Conservation (phyloP, 441 rosid genomes). For the Erysimum pusillum region DNA sequence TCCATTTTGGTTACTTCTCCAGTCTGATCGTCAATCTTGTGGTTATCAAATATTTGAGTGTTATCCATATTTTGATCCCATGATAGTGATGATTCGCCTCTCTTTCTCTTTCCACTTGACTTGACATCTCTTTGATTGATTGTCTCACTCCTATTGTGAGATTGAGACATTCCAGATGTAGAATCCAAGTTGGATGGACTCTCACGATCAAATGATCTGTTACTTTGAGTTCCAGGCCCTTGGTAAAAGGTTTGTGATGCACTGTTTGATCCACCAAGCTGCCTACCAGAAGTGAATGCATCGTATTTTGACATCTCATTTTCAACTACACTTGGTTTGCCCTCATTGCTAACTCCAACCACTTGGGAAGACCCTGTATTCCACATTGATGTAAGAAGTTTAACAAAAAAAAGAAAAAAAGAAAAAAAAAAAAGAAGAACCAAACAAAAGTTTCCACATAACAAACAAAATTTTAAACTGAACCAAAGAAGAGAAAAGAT, state of each 20-base stretch:
- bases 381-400: slow-evolving; percentile 30
- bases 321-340: slow-evolving; percentile 65
- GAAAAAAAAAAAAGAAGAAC: slow-evolving; percentile 21
- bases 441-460: background rate
- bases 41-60: slow-evolving; percentile 60
- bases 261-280: slow-evolving; percentile 72
- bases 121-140: slow-evolving; percentile 67
- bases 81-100: slow-evolving; percentile 71
- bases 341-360: slow-evolving; percentile 65
- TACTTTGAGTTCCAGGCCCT: slow-evolving; percentile 76
- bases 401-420: slow-evolving; percentile 18
- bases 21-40: slow-evolving; percentile 55
- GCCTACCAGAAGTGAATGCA: slow-evolving; percentile 72
- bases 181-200: slow-evolving; percentile 97
- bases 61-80: slow-evolving; percentile 64
- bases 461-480: slow-evolving; percentile 17
- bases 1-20: slow-evolving; percentile 79
- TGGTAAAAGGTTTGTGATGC: slow-evolving; percentile 78
- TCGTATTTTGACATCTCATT: slow-evolving; percentile 77
- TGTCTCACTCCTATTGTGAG: slow-evolving; percentile 80
- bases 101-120: slow-evolving; percentile 76
- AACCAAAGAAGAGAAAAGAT: slow-evolving; percentile 25
- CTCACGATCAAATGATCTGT: slow-evolving; percentile 88
- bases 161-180: slow-evolving; percentile 82
- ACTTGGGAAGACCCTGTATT: slow-evolving; percentile 81